phyloP scores from a whole-genome alignment of 2,329 filamentous ascomycete species.

The Fusarium agapanthi region DNA sequence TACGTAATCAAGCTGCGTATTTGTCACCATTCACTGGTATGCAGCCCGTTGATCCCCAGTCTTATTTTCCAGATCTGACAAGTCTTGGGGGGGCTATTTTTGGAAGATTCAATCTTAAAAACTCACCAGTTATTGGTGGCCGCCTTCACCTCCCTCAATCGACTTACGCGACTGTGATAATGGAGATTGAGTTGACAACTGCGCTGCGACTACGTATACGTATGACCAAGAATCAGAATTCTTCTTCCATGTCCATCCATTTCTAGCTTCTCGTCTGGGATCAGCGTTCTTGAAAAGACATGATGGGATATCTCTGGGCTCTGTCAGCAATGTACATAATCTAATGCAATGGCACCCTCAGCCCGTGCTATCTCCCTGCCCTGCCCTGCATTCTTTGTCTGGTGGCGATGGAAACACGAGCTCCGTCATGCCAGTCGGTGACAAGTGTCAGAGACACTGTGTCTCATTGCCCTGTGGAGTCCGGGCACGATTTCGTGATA shows the following conservation, averaged over 20 bases:
- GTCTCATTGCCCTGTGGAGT: slow-evolving; percentile 28
- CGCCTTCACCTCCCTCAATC: slow-evolving; percentile 2
- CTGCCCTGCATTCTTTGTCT: slow-evolving; percentile 19
- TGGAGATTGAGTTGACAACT: background rate
- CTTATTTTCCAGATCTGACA: slow-evolving; percentile 15
- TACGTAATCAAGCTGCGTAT: background rate
- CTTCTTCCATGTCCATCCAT: background rate
- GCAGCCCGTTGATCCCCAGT: slow-evolving; percentile 19
- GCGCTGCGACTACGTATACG: background rate
- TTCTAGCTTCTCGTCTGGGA: background rate
- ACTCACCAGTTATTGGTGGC: slow-evolving; percentile 12
- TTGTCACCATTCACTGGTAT: slow-evolving; percentile 23
- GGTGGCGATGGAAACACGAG: slow-evolving; percentile 14
- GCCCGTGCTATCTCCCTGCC: background rate
- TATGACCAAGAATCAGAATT: background rate
- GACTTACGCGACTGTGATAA: background rate
- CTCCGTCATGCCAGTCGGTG: slow-evolving; percentile 20
- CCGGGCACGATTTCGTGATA: background rate
- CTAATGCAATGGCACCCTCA: background rate
- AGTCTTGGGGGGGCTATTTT: slow-evolving; percentile 24
- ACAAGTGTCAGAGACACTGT: slow-evolving; percentile 7
- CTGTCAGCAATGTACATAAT: slow-evolving; percentile 11
- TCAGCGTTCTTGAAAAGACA: background rate
- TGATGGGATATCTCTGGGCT: slow-evolving; percentile 12
- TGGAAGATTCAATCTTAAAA: slow-evolving; percentile 35